Percentiles rank a stretch among this genome's conserved stretches.
These are phyloP conservation scores for Leccinum obscurum DNA, from an alignment of 768 basidiomycete genomes.

Conservation along the genomic window DNA sequence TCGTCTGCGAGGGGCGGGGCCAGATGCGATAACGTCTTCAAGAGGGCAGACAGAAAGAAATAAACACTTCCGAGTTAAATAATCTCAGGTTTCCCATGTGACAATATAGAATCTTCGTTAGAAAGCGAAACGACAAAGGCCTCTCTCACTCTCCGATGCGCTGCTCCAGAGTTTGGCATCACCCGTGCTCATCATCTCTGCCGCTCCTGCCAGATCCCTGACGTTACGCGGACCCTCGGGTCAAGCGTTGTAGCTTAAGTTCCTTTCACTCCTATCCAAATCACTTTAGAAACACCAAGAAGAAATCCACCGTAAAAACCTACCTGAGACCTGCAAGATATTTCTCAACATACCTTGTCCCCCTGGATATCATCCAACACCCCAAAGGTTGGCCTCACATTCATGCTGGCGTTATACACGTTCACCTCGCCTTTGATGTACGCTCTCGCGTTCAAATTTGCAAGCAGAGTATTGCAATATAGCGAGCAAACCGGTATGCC, in stretches of 20 bases:
- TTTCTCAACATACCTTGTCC: too few species aligned
- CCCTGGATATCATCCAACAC: too few species aligned
- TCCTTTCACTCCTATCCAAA: background rate
- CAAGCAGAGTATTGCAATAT: too few species aligned
- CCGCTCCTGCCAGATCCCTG: background rate
- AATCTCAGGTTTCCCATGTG: too few species aligned
- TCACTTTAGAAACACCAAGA: too few species aligned
- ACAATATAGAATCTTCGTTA: background rate
- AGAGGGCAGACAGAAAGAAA: background rate
- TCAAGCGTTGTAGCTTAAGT: too few species aligned
- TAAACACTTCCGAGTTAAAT: background rate
- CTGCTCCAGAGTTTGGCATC: background rate
- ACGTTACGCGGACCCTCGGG: background rate
- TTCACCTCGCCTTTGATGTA: too few species aligned
- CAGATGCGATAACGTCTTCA: background rate
- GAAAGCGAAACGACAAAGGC: background rate
- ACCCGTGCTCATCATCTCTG: background rate
- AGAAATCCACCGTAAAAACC: background rate
- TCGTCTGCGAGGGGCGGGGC: background rate
- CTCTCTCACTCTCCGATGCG: background rate
- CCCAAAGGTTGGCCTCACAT: too few species aligned
- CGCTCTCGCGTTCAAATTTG: too few species aligned
- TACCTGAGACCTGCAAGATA: too few species aligned
- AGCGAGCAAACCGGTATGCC: too few species aligned
- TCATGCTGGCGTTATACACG: too few species aligned